Evolutionary conservation across 192 early-diverging fungal species (phyloP).

Genomic region (Coemansia sp.): DNA sequence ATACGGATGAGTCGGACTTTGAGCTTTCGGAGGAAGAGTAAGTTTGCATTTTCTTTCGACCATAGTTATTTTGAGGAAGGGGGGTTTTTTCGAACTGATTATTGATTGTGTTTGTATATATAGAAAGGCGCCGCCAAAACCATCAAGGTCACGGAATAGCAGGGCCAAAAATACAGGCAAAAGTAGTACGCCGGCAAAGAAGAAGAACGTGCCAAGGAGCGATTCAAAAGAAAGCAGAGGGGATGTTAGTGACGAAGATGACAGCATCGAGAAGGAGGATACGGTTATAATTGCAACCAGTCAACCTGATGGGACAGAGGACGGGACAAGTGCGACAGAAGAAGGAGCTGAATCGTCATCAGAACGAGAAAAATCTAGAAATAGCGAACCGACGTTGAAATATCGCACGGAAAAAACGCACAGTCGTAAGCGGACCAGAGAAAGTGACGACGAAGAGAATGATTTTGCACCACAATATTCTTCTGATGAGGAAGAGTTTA

Average conservation of each 20-base stretch:
- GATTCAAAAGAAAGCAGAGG: not conserved
- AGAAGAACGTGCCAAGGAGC: not conserved
- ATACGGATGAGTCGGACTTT: conserved; percentile 40
- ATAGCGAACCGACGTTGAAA: not conserved
- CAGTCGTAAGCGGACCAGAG: not conserved
- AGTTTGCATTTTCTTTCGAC: not conserved
- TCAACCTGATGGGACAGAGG: not conserved
- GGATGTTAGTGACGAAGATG: not conserved
- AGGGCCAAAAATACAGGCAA: not conserved
- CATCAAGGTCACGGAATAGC: not conserved
- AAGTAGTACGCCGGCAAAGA: not conserved
- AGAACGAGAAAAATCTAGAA: not conserved
- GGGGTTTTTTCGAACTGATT: no score
- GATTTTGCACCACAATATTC: no score
- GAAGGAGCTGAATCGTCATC: not conserved
- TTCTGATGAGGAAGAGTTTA: not conserved
- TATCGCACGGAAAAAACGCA: not conserved
- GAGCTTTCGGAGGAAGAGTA: conserved; percentile 33
- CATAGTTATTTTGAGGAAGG: not conserved
- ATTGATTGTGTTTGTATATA: not conserved
- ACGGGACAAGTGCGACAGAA: not conserved
- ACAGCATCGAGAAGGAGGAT: conserved; percentile 1
- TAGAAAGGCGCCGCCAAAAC: not conserved
- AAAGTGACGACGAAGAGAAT: conserved; percentile 11
- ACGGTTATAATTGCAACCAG: conserved; percentile 5